Conservation (phyloP, 768 basidiomycete genomes). For the Calocybe cyanea region DNA sequence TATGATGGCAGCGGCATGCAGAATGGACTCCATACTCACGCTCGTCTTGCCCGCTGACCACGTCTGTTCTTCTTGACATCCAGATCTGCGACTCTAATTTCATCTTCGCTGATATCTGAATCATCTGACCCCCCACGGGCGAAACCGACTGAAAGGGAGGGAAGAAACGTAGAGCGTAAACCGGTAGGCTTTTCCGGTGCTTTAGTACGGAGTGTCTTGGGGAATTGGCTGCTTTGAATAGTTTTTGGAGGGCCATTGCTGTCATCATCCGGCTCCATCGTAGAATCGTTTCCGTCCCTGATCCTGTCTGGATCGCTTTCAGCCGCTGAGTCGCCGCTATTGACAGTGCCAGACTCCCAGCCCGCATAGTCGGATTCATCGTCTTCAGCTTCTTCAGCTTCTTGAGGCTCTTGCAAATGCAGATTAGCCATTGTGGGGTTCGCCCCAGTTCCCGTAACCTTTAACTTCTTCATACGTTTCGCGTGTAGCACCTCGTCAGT, state of each 20-base stretch:
- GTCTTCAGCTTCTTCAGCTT: constrained; percentile 13
- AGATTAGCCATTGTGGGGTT: too few relatives aligned
- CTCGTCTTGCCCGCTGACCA: constrained; percentile 90
- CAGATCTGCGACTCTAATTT: constrained; percentile 48
- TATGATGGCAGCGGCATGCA: not conserved
- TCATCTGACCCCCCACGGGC: constrained; percentile 74
- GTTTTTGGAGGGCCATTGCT: constrained; percentile 26
- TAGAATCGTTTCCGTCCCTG: constrained; percentile 25
- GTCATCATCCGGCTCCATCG: constrained; percentile 25
- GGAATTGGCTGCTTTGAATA: not conserved
- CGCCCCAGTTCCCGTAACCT: constrained; percentile 9
- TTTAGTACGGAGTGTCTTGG: constrained; percentile 22
- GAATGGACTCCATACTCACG: constrained; percentile 54
- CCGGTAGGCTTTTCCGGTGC: constrained; percentile 19
- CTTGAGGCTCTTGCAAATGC: not conserved
- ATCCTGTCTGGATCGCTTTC: constrained; percentile 31
- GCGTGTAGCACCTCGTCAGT: constrained; percentile 10
- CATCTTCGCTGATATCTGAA: constrained; percentile 72
- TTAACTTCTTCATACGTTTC: constrained; percentile 22
- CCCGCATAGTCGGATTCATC: constrained; percentile 25
- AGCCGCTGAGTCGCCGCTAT: constrained; percentile 31
- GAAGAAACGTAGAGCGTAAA: constrained; percentile 68
- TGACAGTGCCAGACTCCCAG: constrained; percentile 42
- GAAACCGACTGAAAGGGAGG: constrained; percentile 85
- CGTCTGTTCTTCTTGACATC: constrained; percentile 77